Conservation (phyloP, 805 yeast genomes). For the Ogataea siamensis region DNA sequence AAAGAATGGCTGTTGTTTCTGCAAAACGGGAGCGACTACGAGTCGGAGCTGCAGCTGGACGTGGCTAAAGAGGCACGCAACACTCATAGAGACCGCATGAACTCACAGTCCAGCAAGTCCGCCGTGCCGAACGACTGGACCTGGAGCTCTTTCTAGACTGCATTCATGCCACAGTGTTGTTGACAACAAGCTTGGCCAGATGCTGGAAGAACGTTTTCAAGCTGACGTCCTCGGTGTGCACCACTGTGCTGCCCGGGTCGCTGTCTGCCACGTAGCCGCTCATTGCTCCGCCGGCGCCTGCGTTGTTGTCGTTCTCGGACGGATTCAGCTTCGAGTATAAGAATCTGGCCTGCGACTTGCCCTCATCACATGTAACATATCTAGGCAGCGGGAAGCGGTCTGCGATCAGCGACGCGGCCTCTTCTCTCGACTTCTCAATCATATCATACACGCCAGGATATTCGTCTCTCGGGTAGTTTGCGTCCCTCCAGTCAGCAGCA, state of each 20-base stretch:
- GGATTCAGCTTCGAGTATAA: slow-evolving; percentile 94
- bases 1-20: slow-evolving; percentile 27
- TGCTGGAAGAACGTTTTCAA: slow-evolving; percentile 94
- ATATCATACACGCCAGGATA: slow-evolving; percentile 84
- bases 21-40: slow-evolving; percentile 26
- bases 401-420: slow-evolving; percentile 85
- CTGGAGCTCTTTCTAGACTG: slow-evolving; percentile 47
- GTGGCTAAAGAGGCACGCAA: slow-evolving; percentile 4
- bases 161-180: slow-evolving; percentile 26
- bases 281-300: slow-evolving; percentile 46
- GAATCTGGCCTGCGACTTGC: slow-evolving; percentile 98
- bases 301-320: slow-evolving; percentile 60
- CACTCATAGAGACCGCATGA: slow-evolving; percentile 24
- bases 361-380: slow-evolving; percentile 95
- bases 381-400: slow-evolving; percentile 98
- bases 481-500: slow-evolving; percentile 94
- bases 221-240: slow-evolving; percentile 94
- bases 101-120: slow-evolving; percentile 34
- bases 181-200: slow-evolving; percentile 85
- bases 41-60: slow-evolving; percentile 17
- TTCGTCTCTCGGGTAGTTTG: slow-evolving; percentile 90
- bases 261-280: slow-evolving; percentile 43
- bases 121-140: slow-evolving; percentile 46
- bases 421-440: slow-evolving; percentile 84
- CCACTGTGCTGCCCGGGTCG: slow-evolving; percentile 61